phyloP scores from a whole-genome alignment of 1,139 yeast species.

The Yamadazyma dendronema region DNA sequence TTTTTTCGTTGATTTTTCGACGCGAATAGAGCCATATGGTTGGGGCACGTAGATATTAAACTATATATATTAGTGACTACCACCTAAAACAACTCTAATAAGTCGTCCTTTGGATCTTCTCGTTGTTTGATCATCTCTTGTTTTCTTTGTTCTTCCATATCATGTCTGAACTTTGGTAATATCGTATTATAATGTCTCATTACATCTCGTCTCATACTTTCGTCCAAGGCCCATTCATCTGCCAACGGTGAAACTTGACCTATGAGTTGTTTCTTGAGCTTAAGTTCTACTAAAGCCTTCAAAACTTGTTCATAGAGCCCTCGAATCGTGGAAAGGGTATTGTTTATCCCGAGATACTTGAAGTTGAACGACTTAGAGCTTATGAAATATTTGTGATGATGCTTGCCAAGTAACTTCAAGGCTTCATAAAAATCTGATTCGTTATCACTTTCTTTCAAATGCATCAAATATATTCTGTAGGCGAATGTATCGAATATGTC shows the following conservation, averaged over 20 bases:
- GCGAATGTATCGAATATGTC: conserved; percentile 25
- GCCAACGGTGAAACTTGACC: conserved; percentile 32
- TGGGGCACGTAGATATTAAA: too few relatives aligned
- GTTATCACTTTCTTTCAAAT: conserved; percentile 18
- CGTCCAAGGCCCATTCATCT: conserved; percentile 38
- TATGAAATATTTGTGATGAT: conserved; percentile 21
- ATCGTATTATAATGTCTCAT: conserved; percentile 18
- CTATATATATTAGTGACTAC: background rate
- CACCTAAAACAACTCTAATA: conserved; percentile 32
- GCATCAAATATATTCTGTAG: conserved; percentile 24
- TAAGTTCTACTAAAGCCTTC: conserved; percentile 26
- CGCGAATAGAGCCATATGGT: too few relatives aligned
- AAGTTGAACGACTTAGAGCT: conserved; percentile 28
- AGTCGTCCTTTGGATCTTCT: conserved; percentile 29
- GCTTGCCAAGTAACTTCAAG: conserved; percentile 21
- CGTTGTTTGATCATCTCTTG: conserved; percentile 28
- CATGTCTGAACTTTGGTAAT: conserved; percentile 22
- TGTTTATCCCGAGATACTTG: conserved; percentile 12
- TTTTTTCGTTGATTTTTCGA: background rate
- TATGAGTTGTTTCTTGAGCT: conserved; percentile 23
- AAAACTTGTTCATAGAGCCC: conserved; percentile 26
- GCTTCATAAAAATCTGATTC: conserved; percentile 24
- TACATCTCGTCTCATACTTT: conserved; percentile 25
- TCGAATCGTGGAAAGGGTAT: conserved; percentile 3
- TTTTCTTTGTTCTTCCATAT: conserved; percentile 27